Conservation (phyloP, 192 early-diverging fungal genomes). For the Coemansia sp. region DNA sequence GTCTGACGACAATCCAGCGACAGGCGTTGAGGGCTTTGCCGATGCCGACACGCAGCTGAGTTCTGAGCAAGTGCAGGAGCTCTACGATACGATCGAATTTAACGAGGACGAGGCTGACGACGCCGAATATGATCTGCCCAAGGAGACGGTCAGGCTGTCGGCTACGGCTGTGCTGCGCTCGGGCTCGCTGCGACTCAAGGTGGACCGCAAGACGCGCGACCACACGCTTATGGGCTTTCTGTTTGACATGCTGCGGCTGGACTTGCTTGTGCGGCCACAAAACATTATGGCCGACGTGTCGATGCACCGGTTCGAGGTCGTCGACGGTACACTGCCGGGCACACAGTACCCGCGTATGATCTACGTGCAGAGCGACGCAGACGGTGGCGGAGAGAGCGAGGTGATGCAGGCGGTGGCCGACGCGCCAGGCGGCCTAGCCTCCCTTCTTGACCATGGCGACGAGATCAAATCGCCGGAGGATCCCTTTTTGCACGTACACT, state of each 20-base stretch:
- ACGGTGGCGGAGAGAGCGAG: background rate
- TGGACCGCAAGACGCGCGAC: slow-evolving; percentile 36
- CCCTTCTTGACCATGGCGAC: background rate
- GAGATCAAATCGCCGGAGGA: slow-evolving; percentile 17
- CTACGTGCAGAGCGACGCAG: slow-evolving; percentile 46
- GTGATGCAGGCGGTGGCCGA: slow-evolving; percentile 17
- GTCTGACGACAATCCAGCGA: background rate
- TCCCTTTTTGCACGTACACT: slow-evolving; percentile 53
- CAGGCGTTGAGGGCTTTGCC: background rate
- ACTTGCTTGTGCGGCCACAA: slow-evolving; percentile 41
- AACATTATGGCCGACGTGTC: slow-evolving; percentile 47
- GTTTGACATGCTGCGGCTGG: slow-evolving; percentile 42
- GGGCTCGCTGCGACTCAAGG: slow-evolving; percentile 79
- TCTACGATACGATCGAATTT: slow-evolving; percentile 94
- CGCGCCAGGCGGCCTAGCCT: slow-evolving; percentile 17
- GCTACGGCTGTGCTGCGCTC: slow-evolving; percentile 65
- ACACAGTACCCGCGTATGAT: slow-evolving; percentile 52
- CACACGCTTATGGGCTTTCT: slow-evolving; percentile 52
- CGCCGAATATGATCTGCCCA: slow-evolving; percentile 40
- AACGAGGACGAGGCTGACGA: slow-evolving; percentile 68
- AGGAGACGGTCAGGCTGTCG: slow-evolving; percentile 60
- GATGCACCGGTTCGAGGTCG: slow-evolving; percentile 50
- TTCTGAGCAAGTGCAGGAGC: slow-evolving; percentile 81
- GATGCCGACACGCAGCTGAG: slow-evolving; percentile 55
- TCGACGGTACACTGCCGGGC: slow-evolving; percentile 51